Conservation (phyloP, 2,329 filamentous ascomycete species). For the Microdochium bolleyi region DNA sequence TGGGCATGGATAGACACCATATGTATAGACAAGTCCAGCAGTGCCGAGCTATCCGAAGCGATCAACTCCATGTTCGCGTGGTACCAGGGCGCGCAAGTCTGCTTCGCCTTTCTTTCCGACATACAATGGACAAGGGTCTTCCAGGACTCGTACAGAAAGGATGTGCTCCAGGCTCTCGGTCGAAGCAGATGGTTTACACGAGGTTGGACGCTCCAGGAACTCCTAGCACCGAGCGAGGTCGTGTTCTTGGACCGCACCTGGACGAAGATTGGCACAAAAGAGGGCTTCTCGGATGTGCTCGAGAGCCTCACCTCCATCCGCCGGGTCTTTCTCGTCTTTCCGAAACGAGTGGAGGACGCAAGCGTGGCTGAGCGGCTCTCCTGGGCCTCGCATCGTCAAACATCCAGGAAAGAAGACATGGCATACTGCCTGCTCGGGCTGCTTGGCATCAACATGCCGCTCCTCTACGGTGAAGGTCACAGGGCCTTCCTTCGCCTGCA, state of each 20-base stretch:
- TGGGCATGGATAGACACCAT: conserved; percentile 1
- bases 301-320: background rate
- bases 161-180: background rate
- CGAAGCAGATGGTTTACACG: background rate
- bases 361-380: conserved; percentile 6
- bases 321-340: background rate
- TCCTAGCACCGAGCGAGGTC: background rate
- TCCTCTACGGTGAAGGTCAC: conserved; percentile 4
- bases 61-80: conserved; percentile 1
- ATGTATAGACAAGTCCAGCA: conserved; percentile 1
- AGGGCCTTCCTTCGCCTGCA: conserved; percentile 3
- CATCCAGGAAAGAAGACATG: conserved; percentile 4
- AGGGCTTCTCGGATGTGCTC: background rate
- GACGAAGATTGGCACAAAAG: background rate
- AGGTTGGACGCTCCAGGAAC: conserved; percentile 1
- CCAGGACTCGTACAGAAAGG: background rate
- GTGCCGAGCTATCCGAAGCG: conserved; percentile 1
- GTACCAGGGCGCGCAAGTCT: background rate
- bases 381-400: conserved; percentile 5
- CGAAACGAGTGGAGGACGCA: background rate
- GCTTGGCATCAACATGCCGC: conserved; percentile 5
- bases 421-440: conserved; percentile 7
- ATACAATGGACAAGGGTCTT: background rate
- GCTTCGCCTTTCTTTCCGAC: background rate
- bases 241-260: background rate